Evolutionary conservation across 1,284 basidiomycete species (phyloP).

Genomic region (Leccinum subspadiceum): DNA sequence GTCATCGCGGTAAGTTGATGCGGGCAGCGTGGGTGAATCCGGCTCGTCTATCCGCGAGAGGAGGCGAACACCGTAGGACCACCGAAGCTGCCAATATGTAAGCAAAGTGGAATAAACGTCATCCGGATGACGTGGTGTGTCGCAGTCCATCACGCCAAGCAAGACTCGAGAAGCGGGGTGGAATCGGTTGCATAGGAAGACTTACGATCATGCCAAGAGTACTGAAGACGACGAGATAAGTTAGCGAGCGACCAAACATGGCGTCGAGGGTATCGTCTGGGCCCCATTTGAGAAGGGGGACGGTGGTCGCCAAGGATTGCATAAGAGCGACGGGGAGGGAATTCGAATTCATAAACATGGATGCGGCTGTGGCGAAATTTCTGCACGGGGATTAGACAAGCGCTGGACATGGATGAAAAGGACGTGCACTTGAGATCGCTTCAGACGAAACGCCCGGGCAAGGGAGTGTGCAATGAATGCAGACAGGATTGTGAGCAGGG

Average conservation of each 20-base stretch:
- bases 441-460: constrained; percentile 51
- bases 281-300: constrained; percentile 84
- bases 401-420: not conserved
- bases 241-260: constrained; percentile 91
- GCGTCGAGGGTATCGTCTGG: constrained; percentile 77
- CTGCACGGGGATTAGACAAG: constrained; percentile 37
- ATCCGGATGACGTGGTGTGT: not conserved
- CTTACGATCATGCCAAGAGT: constrained; percentile 89
- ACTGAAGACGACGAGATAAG: constrained; percentile 90
- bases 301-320: constrained; percentile 85
- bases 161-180: not conserved
- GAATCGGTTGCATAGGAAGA: not conserved
- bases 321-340: constrained; percentile 91
- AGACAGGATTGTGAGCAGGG: constrained; percentile 67
- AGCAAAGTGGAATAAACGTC: not conserved
- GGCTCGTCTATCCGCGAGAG: constrained; percentile 71
- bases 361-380: constrained; percentile 80
- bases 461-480: constrained; percentile 53
- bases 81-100: constrained; percentile 62
- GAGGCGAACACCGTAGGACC: constrained; percentile 83
- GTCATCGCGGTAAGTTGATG: constrained; percentile 14
- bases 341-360: constrained; percentile 92
- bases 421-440: constrained; percentile 59
- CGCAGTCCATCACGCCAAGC: not conserved
- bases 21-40: constrained; percentile 8